phyloP scores from a whole-genome alignment of 106 monocot genomes.

The Chionographis japonica region DNA sequence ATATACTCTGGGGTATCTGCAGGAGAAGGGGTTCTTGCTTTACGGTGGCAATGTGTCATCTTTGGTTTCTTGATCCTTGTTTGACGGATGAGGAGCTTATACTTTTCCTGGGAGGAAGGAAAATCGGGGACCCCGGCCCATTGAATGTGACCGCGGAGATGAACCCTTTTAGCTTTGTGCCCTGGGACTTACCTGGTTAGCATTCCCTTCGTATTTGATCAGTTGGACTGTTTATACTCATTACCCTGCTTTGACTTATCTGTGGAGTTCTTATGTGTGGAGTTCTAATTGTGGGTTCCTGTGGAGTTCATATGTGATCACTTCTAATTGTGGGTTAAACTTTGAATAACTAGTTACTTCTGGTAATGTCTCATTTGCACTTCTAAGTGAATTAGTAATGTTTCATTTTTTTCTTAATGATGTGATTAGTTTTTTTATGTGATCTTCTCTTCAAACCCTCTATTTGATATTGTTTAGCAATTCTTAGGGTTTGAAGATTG shows the following conservation, averaged over 20 bases:
- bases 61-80: not conserved
- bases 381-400: not conserved
- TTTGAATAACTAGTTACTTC: not conserved
- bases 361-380: not conserved
- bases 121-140: constrained; percentile 6
- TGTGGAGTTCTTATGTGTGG: no score
- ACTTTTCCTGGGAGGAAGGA: not conserved
- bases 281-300: not conserved
- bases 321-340: not conserved
- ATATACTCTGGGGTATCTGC: no score
- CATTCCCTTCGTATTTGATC: no score
- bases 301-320: no score
- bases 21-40: no score
- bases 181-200: constrained; percentile 12
- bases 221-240: no score
- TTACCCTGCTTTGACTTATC: no score
- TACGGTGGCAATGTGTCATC: not conserved
- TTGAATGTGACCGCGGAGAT: constrained; percentile 7
- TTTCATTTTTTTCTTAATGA: no score
- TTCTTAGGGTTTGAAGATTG: no score
- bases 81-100: constrained; percentile 9
- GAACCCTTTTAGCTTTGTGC: constrained; percentile 1
- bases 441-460: no score
- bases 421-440: no score
- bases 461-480: no score